These are phyloP conservation scores for Pyrenochaeta sp. DNA, from an alignment of 2,329 filamentous ascomycete species.

Conservation along the genomic window DNA sequence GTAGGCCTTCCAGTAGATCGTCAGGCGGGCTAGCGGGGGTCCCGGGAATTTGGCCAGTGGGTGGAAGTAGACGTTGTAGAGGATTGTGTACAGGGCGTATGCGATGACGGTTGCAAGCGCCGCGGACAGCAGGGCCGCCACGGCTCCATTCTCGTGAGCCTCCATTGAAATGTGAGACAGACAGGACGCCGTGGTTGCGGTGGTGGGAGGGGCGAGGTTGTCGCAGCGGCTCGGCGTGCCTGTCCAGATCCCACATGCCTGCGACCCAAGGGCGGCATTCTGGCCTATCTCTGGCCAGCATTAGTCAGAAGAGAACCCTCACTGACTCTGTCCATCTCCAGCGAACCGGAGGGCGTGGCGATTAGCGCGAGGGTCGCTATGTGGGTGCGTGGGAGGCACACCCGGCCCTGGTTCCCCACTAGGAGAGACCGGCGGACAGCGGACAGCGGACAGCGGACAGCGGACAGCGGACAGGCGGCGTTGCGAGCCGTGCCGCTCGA, in stretches of 20 bases:
- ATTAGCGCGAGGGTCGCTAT: not conserved
- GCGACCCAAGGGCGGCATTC: not conserved
- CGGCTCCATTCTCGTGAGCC: constrained; percentile 5
- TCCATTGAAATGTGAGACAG: not conserved
- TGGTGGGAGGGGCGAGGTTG: not conserved
- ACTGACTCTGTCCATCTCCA: not conserved
- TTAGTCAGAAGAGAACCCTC: not conserved
- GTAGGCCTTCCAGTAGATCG: constrained; percentile 41
- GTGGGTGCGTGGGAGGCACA: too few relatives aligned
- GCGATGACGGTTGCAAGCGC: constrained; percentile 19
- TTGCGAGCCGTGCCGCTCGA: constrained; percentile 18
- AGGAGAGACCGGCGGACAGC: too few relatives aligned
- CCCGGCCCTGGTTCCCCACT: too few relatives aligned
- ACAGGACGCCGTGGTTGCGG: not conserved
- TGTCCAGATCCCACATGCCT: not conserved
- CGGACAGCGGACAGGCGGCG: not conserved
- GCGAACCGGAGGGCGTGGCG: constrained; percentile 6
- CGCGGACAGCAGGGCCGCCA: constrained; percentile 18
- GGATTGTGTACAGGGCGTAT: constrained; percentile 23
- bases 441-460: too few relatives aligned
- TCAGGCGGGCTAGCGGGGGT: constrained; percentile 39
- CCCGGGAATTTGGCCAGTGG: constrained; percentile 55
- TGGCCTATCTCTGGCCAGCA: not conserved
- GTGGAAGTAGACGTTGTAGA: constrained; percentile 53
- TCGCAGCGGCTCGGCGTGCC: too few relatives aligned